A percentile compares a stretch with the other conserved stretches of the same genome.
Evolutionary conservation across 2,329 filamentous ascomycete genomes (phyloP).

Genomic region (Fusarium penzigii): DNA sequence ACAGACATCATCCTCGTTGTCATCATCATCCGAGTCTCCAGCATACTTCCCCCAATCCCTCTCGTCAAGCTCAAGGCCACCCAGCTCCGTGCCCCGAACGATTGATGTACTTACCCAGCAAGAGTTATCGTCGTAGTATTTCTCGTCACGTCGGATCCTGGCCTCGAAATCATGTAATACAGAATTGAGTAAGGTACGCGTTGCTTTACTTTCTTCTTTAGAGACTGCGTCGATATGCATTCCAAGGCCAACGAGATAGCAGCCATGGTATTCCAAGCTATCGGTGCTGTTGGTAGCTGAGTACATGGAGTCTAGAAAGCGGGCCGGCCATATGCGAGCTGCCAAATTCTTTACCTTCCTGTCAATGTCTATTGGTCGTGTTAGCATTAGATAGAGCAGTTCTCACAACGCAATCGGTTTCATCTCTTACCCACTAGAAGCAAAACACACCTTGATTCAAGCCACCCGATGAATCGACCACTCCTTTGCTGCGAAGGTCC

Average conservation of each 20-base stretch:
- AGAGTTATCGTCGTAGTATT: slow-evolving; percentile 49
- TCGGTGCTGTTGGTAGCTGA: slow-evolving; percentile 25
- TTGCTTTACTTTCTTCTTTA: slow-evolving; percentile 44
- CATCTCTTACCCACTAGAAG: slow-evolving; percentile 54
- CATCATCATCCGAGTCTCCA: slow-evolving; percentile 38
- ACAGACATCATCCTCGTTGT: slow-evolving; percentile 11
- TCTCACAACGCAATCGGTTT: neutral
- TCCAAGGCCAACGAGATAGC: slow-evolving; percentile 62
- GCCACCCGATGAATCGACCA: slow-evolving; percentile 60
- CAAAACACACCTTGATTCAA: slow-evolving; percentile 60
- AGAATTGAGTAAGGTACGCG: slow-evolving; percentile 45
- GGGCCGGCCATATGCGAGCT: slow-evolving; percentile 63
- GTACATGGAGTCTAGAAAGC: slow-evolving; percentile 47
- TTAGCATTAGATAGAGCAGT: slow-evolving; percentile 1
- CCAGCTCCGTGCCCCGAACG: slow-evolving; percentile 40
- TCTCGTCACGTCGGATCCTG: slow-evolving; percentile 46
- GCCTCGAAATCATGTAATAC: slow-evolving; percentile 50
- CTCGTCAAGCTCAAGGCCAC: slow-evolving; percentile 46
- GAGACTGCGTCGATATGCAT: slow-evolving; percentile 31
- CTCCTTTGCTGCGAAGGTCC: slow-evolving; percentile 56
- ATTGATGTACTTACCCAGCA: slow-evolving; percentile 51
- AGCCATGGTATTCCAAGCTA: slow-evolving; percentile 55
- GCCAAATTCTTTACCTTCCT: slow-evolving; percentile 51
- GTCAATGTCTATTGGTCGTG: slow-evolving; percentile 50
- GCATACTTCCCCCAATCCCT: slow-evolving; percentile 48